Evolutionary conservation across 495 filamentous ascomycete genomes (phyloP), one percentile per base, ranked within the genome.

Genomic region (Neurospora sp.): DNA sequence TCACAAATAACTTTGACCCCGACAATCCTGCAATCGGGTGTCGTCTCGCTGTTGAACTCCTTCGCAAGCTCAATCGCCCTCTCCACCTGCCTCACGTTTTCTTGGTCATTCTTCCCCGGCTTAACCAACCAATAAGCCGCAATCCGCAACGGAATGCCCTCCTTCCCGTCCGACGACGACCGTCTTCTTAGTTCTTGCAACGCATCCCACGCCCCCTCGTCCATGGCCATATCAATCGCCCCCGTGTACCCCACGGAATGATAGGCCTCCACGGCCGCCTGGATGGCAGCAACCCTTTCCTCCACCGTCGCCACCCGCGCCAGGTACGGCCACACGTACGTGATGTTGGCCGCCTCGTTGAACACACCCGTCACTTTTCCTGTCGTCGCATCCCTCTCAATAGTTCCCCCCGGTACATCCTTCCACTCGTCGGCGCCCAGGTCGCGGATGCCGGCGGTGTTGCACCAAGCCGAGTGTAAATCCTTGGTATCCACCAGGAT

Each of bases 1-100:
- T 92, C 90, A 72, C 88, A 89, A 59, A 92, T 91, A 27, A 92
- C 80, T 73, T 92, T 92, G 75, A 91, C 86, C n/a, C 90, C 90
- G 2, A 87, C 84, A 17, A 92, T 79, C 39, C 87, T 81, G 69
- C 89, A 88, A 59, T 87, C 84, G 0, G 86, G 88, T 17, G 79
- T 83, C 2, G 82, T 86, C 0, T 73, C 14, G 3, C 80, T 78
- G 70, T 86, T 87, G 75, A 82, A 88, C 69, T 84, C 69, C 10
- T 73, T 68, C 20, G 83, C 81, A 3, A 91, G 77, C 73, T 87
- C 87, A 53, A 88, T 87, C 0, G 90, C 90, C 12, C 86, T 83
- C 40, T 90, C 87, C 0, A 92, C 86, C 73, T 89, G 86, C 40
- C 76, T 74, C 4, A 88, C 77, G 22, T 83, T 82, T n/a, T 82